These are phyloP conservation scores for Colletotrichum kahawae DNA, from an alignment of 2,329 filamentous ascomycete genomes.

Conservation along the genomic window DNA sequence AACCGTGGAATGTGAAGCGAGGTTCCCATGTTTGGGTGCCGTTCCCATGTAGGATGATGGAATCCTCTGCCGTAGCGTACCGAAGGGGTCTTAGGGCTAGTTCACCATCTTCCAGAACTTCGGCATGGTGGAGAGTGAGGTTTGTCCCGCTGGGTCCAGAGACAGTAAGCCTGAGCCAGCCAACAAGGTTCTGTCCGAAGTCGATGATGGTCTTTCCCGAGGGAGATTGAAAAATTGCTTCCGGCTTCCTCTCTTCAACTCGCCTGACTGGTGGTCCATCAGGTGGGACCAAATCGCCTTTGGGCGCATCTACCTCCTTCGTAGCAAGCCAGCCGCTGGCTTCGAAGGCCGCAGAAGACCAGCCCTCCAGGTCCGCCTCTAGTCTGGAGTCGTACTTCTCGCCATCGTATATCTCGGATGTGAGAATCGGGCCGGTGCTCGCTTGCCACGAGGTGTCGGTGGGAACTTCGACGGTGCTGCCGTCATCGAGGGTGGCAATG, in stretches of 20 bases:
- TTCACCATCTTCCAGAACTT: slow-evolving; percentile 58
- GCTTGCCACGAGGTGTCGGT: slow-evolving; percentile 45
- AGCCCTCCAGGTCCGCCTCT: slow-evolving; percentile 32
- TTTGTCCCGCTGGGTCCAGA: slow-evolving; percentile 39
- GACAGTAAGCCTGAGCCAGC: slow-evolving; percentile 46
- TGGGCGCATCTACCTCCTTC: slow-evolving; percentile 33
- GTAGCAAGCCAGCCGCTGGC: slow-evolving; percentile 32
- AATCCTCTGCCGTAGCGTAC: slow-evolving; percentile 45
- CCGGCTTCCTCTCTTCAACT: slow-evolving; percentile 33
- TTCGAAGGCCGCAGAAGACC: slow-evolving; percentile 28
- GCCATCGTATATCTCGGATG: slow-evolving; percentile 56
- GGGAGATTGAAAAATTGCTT: slow-evolving; percentile 33
- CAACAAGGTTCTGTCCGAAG: slow-evolving; percentile 65
- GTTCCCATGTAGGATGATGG: slow-evolving; percentile 32
- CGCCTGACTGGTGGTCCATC: slow-evolving; percentile 50
- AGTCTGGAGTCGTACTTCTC: slow-evolving; percentile 51
- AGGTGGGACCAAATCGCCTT: slow-evolving; percentile 40
- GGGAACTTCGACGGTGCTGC: slow-evolving; percentile 28
- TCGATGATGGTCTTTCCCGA: slow-evolving; percentile 54
- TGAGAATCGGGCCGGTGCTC: slow-evolving; percentile 35
- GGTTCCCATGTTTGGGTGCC: slow-evolving; percentile 43
- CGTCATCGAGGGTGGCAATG: slow-evolving; percentile 36
- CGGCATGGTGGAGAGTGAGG: slow-evolving; percentile 56
- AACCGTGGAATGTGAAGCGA: slow-evolving; percentile 57
- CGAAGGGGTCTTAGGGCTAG: slow-evolving; percentile 46